Evolutionary conservation across 1,139 yeast genomes (phyloP).

Genomic region (Hansenula anomala): DNA sequence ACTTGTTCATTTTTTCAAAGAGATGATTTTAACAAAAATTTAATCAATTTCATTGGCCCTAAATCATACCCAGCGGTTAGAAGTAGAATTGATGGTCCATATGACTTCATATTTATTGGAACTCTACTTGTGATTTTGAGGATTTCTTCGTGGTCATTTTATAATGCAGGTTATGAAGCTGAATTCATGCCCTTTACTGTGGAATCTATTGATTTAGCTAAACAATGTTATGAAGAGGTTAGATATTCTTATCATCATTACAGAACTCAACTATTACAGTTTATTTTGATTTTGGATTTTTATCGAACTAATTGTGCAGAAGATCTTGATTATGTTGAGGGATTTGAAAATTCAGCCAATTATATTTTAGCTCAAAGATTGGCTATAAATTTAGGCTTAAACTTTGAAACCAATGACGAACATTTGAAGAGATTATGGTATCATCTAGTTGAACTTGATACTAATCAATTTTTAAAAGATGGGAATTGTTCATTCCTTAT

Average conservation of each 20-base stretch:
- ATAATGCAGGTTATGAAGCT: slow-evolving; percentile 5
- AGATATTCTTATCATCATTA: background rate
- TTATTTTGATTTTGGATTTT: background rate
- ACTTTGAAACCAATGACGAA: background rate
- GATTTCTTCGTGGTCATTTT: slow-evolving; percentile 4
- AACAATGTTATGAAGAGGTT: slow-evolving; percentile 3
- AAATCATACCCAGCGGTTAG: background rate
- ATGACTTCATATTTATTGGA: slow-evolving; percentile 5
- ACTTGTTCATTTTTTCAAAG: slow-evolving; percentile 3
- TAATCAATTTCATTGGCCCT: slow-evolving; percentile 1
- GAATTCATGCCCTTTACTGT: background rate
- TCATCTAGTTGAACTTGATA: slow-evolving; percentile 5
- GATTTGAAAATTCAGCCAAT: background rate
- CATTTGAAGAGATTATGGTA: slow-evolving; percentile 3
- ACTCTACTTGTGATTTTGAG: slow-evolving; percentile 5
- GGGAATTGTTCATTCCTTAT: slow-evolving; percentile 5
- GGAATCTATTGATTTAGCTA: slow-evolving; percentile 2
- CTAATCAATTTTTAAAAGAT: slow-evolving; percentile 4
- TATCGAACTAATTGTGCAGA: background rate
- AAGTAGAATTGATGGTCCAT: background rate
- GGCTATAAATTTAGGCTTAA: background rate
- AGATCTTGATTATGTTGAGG: background rate
- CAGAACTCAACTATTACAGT: background rate
- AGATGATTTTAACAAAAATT: background rate
- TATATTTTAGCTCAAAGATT: background rate